Evolutionary conservation across 495 filamentous ascomycete species (phyloP).

Genomic region (Lepraria neglecta): DNA sequence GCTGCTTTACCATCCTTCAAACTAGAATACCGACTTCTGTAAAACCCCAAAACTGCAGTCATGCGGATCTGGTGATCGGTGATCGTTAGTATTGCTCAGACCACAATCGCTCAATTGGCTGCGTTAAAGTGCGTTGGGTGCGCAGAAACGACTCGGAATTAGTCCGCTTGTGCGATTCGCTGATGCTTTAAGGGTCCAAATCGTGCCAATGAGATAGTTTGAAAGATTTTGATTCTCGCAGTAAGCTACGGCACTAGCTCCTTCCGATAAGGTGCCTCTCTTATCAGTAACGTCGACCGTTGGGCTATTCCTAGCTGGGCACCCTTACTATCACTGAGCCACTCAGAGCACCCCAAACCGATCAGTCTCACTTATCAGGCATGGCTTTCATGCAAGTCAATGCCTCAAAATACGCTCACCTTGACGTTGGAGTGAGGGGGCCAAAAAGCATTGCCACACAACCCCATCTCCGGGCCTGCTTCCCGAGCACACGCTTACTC

Average conservation of each 20-base stretch:
- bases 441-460: neutral
- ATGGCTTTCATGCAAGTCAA: neutral
- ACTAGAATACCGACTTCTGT: too few relatives aligned
- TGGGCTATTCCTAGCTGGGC: neutral
- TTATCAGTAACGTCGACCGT: neutral
- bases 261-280: too few relatives aligned
- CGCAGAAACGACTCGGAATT: neutral
- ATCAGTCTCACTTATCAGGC: neutral
- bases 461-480: neutral
- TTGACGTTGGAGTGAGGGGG: neutral
- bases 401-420: neutral
- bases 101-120: too few relatives aligned
- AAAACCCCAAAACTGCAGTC: too few relatives aligned
- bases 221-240: too few relatives aligned
- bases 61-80: too few relatives aligned
- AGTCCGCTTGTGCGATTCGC: neutral
- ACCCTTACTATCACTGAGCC: neutral
- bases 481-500: neutral
- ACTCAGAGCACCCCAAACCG: neutral
- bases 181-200: neutral
- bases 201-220: too few relatives aligned
- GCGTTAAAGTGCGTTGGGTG: too few relatives aligned
- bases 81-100: neutral
- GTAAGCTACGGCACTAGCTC: too few relatives aligned
- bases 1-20: neutral